Percentiles rank a stretch among this genome's conserved stretches.
These are phyloP conservation scores for Litsea cubeba DNA, from an alignment of 164 flowering plant species.

Conservation along the genomic window DNA sequence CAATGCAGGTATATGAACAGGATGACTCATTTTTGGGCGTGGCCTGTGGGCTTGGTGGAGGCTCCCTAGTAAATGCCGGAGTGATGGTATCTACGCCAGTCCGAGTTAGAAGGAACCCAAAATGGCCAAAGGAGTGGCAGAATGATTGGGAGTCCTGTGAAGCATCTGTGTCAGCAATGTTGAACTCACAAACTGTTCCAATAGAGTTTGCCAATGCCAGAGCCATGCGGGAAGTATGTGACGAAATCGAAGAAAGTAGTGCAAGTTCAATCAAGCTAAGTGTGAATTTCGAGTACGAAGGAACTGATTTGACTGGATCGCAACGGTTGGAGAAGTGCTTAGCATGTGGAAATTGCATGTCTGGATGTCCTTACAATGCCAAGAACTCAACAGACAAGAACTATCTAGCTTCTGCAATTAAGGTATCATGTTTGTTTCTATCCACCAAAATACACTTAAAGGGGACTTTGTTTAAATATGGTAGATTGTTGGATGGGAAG, in stretches of 20 bases:
- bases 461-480: background rate
- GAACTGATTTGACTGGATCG: constrained; percentile 11
- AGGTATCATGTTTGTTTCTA: constrained; percentile 23
- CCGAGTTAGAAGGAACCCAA: constrained; percentile 36
- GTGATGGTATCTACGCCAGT: constrained; percentile 51
- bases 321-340: constrained; percentile 31
- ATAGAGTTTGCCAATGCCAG: constrained; percentile 34
- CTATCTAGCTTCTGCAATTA: constrained; percentile 42
- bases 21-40: constrained; percentile 38
- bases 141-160: constrained; percentile 45
- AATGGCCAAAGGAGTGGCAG: constrained; percentile 68
- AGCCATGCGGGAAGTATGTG: constrained; percentile 31
- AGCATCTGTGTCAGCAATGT: constrained; percentile 46
- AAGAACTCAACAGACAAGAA: constrained; percentile 56
- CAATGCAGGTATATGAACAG: constrained; percentile 36
- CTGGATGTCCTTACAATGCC: constrained; percentile 67
- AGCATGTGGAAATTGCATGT: constrained; percentile 61
- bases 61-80: constrained; percentile 55
- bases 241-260: constrained; percentile 29
- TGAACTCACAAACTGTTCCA: constrained; percentile 37
- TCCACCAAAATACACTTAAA: background rate
- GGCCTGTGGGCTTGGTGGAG: constrained; percentile 62
- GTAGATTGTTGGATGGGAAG: no score
- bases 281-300: constrained; percentile 36
- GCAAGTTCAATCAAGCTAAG: constrained; percentile 33